Evolutionary conservation across 176 grass and related monocot species (phyloP), one percentile per base, ranked within the genome.

Genomic region (Echinochloa phyllopogon): DNA sequence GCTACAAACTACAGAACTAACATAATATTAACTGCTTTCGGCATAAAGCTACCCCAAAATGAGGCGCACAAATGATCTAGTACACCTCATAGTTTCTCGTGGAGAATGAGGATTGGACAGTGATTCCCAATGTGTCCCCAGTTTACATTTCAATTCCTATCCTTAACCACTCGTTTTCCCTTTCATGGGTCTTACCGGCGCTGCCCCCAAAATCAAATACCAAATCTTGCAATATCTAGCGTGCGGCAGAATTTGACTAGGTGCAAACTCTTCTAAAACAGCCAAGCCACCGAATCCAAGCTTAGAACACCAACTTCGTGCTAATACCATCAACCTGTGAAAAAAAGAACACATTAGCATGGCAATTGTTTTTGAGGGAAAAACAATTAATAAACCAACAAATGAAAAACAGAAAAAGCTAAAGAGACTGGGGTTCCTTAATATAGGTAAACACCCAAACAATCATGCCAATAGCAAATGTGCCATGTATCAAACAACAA

Each of bases 1-100:
- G 56, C 79, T 70, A 69, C 52, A 82, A 76, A 70, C 68, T 82
- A 57, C 51, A 83, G 16, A 62, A 33, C 61, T 82, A 69, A 14
- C 50, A 50, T 59, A 61, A 17, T 62, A 82, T 40, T 41, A 62
- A 70, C 80, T 33, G 64, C 64, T 77, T 76, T 59, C 71, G 16
- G 86, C 77, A 63, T 40, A 38, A 80, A 74, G 69, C 58, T 66
- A 74, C 37, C 53, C 61, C 59, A 65, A 47, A 45, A 17, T 20
- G 11, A 81, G 59, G 45, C 55, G 80, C 51, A 83, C 51, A 77
- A 80, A 76, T 41, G 14, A 76, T 56, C 60, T 47, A 59, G 38
- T 62, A 68, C 25, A 59, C 41, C 44, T 69, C 23, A 56, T 49
- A 48, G 23, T 57, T 51, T 76, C 73, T 65, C 49, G 20, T 41